These are phyloP conservation scores for Theileria equi DNA, from an alignment of 169 alveolate genomes.

Conservation along the genomic window DNA sequence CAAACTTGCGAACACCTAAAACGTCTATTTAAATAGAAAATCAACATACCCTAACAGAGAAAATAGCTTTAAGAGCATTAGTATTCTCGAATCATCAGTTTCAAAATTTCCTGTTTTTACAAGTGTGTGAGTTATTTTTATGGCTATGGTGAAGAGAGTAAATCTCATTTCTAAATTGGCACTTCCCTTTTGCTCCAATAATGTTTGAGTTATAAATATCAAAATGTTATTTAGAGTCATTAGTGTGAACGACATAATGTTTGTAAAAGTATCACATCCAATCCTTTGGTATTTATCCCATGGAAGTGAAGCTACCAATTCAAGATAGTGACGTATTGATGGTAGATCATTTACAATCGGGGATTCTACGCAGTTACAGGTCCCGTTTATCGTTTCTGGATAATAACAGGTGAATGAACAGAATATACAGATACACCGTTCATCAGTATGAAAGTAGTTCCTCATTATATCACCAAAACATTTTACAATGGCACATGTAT, in stretches of 20 bases:
- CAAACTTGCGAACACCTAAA: neutral
- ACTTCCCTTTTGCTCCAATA: neutral
- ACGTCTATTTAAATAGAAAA: neutral
- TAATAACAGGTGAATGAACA: constrained; percentile 13
- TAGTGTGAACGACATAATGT: neutral
- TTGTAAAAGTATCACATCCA: neutral
- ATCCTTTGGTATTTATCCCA: neutral
- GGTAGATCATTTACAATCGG: constrained; percentile 4
- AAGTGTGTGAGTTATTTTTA: constrained; percentile 1
- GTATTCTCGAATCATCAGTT: constrained; percentile 12
- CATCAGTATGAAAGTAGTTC: neutral
- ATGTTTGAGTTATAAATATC: neutral
- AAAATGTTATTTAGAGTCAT: constrained; percentile 8
- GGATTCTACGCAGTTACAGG: constrained; percentile 12
- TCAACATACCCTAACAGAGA: constrained; percentile 32
- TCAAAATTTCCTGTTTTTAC: constrained; percentile 21
- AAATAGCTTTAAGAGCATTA: constrained; percentile 21
- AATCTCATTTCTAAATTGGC: constrained; percentile 1
- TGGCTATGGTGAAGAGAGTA: constrained; percentile 7
- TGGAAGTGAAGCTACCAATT: constrained; percentile 13
- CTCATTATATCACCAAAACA: neutral
- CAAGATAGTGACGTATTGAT: constrained; percentile 9
- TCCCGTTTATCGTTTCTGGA: neutral
- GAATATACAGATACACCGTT: neutral
- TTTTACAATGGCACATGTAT: constrained; percentile 21